phyloP scores from a whole-genome alignment of 352 stramenopile species.

The Phytophthora tubulina region DNA sequence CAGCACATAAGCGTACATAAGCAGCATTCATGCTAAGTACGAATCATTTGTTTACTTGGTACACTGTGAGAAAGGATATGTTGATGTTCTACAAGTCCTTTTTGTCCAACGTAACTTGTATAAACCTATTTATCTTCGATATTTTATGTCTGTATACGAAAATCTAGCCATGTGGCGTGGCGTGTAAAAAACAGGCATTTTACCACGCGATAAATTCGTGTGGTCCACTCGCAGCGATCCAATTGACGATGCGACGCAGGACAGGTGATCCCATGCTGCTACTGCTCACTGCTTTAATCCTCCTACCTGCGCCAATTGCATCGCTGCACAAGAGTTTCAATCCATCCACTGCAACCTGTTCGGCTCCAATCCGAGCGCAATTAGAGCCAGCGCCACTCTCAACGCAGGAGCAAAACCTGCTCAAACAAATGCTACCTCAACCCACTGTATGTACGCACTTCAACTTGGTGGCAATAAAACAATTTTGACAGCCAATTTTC shows the following conservation, averaged over 20 bases:
- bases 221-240: background rate
- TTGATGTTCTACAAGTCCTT: too few species aligned
- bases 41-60: background rate
- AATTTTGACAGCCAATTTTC: background rate
- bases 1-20: too few species aligned
- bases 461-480: background rate
- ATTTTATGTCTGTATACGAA: background rate
- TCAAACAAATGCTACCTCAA: slow-evolving; percentile 29
- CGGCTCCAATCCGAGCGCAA: slow-evolving; percentile 2
- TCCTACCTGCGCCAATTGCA: background rate
- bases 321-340: background rate
- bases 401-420: slow-evolving; percentile 25
- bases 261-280: slow-evolving; percentile 1
- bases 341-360: slow-evolving; percentile 18
- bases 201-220: slow-evolving; percentile 2
- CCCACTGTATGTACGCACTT: slow-evolving; percentile 36
- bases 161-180: background rate
- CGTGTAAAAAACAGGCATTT: background rate
- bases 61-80: too few species aligned
- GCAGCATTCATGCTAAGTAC: too few species aligned
- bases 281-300: slow-evolving; percentile 1
- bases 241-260: background rate
- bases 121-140: background rate
- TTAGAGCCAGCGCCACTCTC: slow-evolving; percentile 23
- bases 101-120: background rate